A percentile compares a stretch with the other conserved stretches of the same genome.
Conservation (phyloP, 805 yeast species). For the Yarrowia sp. region DNA sequence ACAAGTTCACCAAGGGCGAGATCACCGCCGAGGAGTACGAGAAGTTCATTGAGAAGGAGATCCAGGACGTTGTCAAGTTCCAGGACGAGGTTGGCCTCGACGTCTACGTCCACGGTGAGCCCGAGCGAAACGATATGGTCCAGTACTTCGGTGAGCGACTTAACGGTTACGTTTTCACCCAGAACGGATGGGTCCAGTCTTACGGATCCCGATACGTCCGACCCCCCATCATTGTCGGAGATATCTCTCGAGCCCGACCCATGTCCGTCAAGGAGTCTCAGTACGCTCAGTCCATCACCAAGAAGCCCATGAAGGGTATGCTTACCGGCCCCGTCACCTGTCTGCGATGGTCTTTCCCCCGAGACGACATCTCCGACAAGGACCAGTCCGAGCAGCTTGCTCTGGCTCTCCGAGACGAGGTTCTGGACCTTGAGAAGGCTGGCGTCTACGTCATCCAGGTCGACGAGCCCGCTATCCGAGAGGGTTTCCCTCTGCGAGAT, state of each 20-base stretch:
- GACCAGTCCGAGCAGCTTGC: constrained; percentile 96
- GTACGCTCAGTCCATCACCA: constrained; percentile 95
- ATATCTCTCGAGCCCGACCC: constrained; percentile 96
- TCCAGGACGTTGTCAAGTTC: constrained; percentile 94
- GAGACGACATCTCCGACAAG: constrained; percentile 94
- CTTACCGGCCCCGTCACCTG: constrained; percentile 99
- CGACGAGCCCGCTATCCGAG: constrained; percentile 99
- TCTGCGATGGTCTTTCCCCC: constrained; percentile 99
- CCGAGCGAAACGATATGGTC: constrained; percentile 99
- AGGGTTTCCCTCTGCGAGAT: constrained; percentile 98
- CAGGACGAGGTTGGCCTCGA: constrained; percentile 99
- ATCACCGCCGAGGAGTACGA: constrained; percentile 95
- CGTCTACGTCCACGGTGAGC: constrained; percentile 99
- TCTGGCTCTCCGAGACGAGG: constrained; percentile 98
- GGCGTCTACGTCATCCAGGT: constrained; percentile 98
- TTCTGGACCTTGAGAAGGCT: constrained; percentile 96
- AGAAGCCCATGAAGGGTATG: constrained; percentile 99
- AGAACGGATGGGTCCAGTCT: constrained; percentile 99
- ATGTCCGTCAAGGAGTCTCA: constrained; percentile 99
- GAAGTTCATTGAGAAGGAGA: constrained; percentile 95
- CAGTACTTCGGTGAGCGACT: constrained; percentile 99
- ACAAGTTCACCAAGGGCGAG: constrained; percentile 97
- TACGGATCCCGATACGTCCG: constrained; percentile 99
- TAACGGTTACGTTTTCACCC: constrained; percentile 97
- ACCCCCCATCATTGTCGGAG: constrained; percentile 99